Conservation (phyloP, 208 protist genomes). For the Trypanosomatidae sp. region DNA sequence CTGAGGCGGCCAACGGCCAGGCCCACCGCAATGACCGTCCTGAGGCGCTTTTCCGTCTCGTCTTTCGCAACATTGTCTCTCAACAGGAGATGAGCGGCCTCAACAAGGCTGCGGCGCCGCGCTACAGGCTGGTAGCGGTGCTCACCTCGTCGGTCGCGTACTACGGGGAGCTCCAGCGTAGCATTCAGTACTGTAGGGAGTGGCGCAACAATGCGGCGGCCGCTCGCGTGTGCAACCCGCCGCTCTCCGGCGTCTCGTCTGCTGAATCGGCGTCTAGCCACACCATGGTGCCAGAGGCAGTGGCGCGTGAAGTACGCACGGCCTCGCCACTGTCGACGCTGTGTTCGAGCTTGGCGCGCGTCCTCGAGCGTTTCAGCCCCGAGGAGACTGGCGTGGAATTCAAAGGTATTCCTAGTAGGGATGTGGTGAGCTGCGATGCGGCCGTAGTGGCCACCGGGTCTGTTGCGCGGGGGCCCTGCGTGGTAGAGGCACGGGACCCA, state of each 20-base stretch:
- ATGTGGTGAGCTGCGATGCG: not conserved
- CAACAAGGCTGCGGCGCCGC: constrained; percentile 29
- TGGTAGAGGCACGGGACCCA: constrained; percentile 5
- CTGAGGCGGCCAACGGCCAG: constrained; percentile 3
- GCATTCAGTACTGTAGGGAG: constrained; percentile 21
- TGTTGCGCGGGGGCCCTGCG: not conserved
- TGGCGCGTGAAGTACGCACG: constrained; percentile 19
- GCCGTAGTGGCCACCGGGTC: not conserved
- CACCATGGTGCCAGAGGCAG: constrained; percentile 11
- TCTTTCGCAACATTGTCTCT: constrained; percentile 77
- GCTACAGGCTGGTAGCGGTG: constrained; percentile 75
- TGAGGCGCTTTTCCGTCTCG: constrained; percentile 66
- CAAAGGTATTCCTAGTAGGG: not conserved
- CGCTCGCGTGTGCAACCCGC: constrained; percentile 1
- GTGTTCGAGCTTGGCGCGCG: constrained; percentile 19
- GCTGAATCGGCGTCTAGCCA: not conserved
- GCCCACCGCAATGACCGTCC: constrained; percentile 10
- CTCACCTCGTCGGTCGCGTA: constrained; percentile 58
- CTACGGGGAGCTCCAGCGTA: constrained; percentile 31
- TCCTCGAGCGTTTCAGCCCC: constrained; percentile 23
- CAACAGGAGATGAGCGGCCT: not conserved
- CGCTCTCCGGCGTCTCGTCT: not conserved
- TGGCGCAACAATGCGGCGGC: constrained; percentile 14
- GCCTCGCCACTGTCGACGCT: constrained; percentile 23
- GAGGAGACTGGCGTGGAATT: not conserved